These are phyloP conservation scores for Monosporascus sp. DNA, from an alignment of 2,329 filamentous ascomycete genomes.

Conservation along the genomic window DNA sequence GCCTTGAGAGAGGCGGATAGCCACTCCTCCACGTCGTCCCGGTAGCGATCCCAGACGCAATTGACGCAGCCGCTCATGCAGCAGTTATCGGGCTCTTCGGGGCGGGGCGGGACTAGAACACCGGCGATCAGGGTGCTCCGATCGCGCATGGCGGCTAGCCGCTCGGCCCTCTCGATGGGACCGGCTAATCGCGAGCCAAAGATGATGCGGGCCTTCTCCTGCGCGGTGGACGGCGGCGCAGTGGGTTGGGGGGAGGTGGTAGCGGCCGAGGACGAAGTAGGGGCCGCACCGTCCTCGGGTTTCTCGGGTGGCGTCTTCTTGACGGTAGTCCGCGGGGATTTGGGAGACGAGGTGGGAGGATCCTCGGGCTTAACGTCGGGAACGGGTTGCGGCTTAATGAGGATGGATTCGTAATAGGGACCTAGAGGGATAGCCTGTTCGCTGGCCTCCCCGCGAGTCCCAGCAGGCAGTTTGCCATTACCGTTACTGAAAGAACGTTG, in stretches of 20 bases:
- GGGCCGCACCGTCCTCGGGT: conserved; percentile 19
- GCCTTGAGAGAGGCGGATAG: conserved; percentile 60
- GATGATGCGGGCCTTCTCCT: conserved; percentile 60
- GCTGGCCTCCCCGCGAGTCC: conserved; percentile 21
- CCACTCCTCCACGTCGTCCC: conserved; percentile 92
- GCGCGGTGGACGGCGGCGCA: conserved; percentile 36
- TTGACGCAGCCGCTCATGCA: conserved; percentile 99
- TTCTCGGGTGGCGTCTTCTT: conserved; percentile 18
- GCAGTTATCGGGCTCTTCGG: conserved; percentile 92
- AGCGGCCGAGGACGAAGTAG: conserved; percentile 25
- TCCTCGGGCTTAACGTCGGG: conserved; percentile 37
- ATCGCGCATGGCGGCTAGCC: conserved; percentile 50
- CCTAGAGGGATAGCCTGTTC: conserved; percentile 48
- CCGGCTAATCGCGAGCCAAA: conserved; percentile 78
- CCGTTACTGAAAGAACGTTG: conserved; percentile 3
- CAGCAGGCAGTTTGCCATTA: conserved; percentile 16
- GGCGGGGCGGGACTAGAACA: conserved; percentile 74
- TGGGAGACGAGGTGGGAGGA: conserved; percentile 35
- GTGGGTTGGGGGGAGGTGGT: conserved; percentile 30
- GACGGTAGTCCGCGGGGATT: conserved; percentile 18
- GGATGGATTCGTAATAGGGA: conserved; percentile 53
- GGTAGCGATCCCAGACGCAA: conserved; percentile 90
- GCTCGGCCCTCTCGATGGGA: conserved; percentile 61
- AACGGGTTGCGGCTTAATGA: conserved; percentile 39
- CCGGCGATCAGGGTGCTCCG: conserved; percentile 66